Evolutionary conservation across 23 red algal genomes (phyloP).

Genomic region (Pyropia yezoensis): DNA sequence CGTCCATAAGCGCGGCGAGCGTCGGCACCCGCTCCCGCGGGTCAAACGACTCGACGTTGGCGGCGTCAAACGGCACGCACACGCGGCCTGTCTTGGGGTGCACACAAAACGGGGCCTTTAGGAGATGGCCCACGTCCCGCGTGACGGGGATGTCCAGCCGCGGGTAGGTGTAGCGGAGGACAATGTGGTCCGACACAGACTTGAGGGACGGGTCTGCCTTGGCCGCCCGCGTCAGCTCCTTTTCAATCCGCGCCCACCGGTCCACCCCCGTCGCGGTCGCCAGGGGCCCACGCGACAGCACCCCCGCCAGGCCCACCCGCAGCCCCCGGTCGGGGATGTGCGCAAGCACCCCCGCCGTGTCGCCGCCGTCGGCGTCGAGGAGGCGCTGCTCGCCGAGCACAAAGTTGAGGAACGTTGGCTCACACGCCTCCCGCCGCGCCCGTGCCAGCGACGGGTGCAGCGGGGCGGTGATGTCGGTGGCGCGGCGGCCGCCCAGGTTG

Average conservation of each 20-base stretch:
- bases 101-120: constrained; percentile 94
- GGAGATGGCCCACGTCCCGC: constrained; percentile 76
- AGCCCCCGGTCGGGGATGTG: constrained; percentile 6
- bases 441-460: constrained; percentile 45
- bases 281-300: not conserved
- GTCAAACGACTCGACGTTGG: constrained; percentile 25
- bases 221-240: constrained; percentile 15
- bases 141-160: constrained; percentile 87
- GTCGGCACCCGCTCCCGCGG: constrained; percentile 40
- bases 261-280: not conserved
- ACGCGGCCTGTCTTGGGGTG: constrained; percentile 90
- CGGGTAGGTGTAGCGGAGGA: constrained; percentile 80
- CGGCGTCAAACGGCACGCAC: constrained; percentile 79
- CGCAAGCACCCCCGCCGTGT: constrained; percentile 9
- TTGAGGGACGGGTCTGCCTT: constrained; percentile 9
- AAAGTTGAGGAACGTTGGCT: constrained; percentile 25
- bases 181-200: constrained; percentile 33
- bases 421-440: constrained; percentile 18
- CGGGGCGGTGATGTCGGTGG: constrained; percentile 27
- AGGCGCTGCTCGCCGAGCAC: constrained; percentile 24
- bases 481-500: constrained; percentile 15
- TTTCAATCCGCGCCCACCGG: constrained; percentile 56
- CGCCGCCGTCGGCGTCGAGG: constrained; percentile 10
- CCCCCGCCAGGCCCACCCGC: not conserved
- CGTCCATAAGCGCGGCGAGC: constrained; percentile 30